Conservation (phyloP, 495 filamentous ascomycete genomes). For the Cercophora sp. region DNA sequence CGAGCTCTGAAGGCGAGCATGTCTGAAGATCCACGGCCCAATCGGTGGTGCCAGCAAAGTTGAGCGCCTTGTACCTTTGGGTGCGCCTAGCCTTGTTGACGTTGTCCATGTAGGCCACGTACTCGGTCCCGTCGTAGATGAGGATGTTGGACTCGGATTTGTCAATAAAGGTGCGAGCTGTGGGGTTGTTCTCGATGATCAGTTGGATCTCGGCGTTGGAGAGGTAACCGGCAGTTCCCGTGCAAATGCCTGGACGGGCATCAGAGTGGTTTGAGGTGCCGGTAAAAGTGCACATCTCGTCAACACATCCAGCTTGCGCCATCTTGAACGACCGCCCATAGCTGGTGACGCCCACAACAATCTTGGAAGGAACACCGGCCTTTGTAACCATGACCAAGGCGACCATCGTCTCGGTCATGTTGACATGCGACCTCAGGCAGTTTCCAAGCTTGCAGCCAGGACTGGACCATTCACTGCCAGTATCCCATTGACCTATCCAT, state of each 20-base stretch:
- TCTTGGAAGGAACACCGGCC: slow-evolving; percentile 37
- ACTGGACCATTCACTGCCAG: neutral
- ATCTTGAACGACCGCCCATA: slow-evolving; percentile 26
- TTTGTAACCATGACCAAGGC: slow-evolving; percentile 46
- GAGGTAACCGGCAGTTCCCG: slow-evolving; percentile 28
- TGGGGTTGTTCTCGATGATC: slow-evolving; percentile 29
- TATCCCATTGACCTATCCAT: neutral
- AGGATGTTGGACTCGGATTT: slow-evolving; percentile 33
- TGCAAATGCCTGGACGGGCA: slow-evolving; percentile 31
- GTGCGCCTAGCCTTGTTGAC: slow-evolving; percentile 19
- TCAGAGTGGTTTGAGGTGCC: slow-evolving; percentile 8
- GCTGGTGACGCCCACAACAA: slow-evolving; percentile 31
- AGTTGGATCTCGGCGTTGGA: slow-evolving; percentile 27
- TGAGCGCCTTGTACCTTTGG: slow-evolving; percentile 19
- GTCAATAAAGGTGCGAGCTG: slow-evolving; percentile 9
- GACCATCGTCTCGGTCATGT: slow-evolving; percentile 37
- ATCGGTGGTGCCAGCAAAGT: slow-evolving; percentile 33
- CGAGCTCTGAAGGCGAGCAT: too few species aligned
- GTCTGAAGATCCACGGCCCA: slow-evolving; percentile 45
- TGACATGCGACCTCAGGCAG: slow-evolving; percentile 42
- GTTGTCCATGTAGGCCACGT: slow-evolving; percentile 40
- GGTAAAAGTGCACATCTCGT: slow-evolving; percentile 6
- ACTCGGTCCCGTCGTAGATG: slow-evolving; percentile 38
- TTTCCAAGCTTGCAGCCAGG: slow-evolving; percentile 22
- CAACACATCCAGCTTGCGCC: slow-evolving; percentile 7